Conservation (phyloP, 83 land plant genomes). For the Diphasiastrum complanatum region DNA sequence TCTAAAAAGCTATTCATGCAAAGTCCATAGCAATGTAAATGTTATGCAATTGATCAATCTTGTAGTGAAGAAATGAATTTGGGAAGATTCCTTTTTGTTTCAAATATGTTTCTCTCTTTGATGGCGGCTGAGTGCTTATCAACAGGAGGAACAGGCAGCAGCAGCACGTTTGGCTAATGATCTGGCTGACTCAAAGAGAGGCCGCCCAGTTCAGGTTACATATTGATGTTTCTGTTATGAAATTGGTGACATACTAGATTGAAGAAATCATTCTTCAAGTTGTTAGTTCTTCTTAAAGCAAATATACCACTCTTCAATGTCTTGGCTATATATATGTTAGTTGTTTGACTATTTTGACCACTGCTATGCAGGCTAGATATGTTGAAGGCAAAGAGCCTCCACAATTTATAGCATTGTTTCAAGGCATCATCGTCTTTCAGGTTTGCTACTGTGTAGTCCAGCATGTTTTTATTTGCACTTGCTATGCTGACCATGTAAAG, state of each 20-base stretch:
- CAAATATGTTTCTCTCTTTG: background rate
- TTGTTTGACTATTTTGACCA: background rate
- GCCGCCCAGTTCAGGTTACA: constrained; percentile 72
- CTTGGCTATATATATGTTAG: too few species aligned
- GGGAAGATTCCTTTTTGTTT: too few species aligned
- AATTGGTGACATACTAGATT: too few species aligned
- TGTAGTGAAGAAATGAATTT: background rate
- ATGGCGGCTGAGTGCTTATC: background rate
- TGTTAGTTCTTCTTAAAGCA: too few species aligned
- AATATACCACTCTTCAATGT: too few species aligned
- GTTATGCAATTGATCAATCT: too few species aligned
- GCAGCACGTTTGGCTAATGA: constrained; percentile 52
- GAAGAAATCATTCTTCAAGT: too few species aligned
- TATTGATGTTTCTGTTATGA: background rate
- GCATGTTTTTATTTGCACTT: background rate
- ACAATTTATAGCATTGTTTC: constrained; percentile 84
- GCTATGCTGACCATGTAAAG: background rate
- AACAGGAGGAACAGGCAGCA: constrained; percentile 68
- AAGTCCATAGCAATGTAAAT: too few species aligned
- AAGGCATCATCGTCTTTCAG: constrained; percentile 77
- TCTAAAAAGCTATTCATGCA: too few species aligned
- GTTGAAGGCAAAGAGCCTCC: constrained; percentile 93
- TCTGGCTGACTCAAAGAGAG: constrained; percentile 65
- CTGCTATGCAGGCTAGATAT: constrained; percentile 63
- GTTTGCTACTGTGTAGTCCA: constrained; percentile 28